These are phyloP conservation scores for Periconia sp. DNA, from an alignment of 2,329 filamentous ascomycete genomes.

Conservation along the genomic window DNA sequence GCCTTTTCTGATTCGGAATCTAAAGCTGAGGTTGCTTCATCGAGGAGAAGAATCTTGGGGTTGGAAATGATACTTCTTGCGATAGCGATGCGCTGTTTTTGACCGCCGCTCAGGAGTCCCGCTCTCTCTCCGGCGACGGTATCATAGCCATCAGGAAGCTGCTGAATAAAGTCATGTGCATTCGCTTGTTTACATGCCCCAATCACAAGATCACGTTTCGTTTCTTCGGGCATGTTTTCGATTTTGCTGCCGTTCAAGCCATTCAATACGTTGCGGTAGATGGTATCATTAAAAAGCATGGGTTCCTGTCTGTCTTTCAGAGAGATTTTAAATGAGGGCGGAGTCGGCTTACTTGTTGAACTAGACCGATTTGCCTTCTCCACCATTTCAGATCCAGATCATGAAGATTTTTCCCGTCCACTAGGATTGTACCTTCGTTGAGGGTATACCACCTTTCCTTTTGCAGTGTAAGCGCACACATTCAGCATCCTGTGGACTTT, in stretches of 20 bases:
- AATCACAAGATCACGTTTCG: constrained; percentile 59
- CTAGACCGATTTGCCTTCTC: constrained; percentile 84
- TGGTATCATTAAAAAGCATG: constrained; percentile 83
- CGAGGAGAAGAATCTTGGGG: constrained; percentile 84
- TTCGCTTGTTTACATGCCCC: constrained; percentile 77
- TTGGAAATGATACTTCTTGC: constrained; percentile 85
- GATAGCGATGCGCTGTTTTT: constrained; percentile 94
- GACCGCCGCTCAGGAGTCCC: constrained; percentile 85
- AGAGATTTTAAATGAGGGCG: too few species aligned
- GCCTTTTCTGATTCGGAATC: constrained; percentile 63
- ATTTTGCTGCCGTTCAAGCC: constrained; percentile 59
- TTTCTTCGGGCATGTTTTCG: constrained; percentile 56
- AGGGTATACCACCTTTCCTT: constrained; percentile 11
- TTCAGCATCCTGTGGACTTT: too few species aligned
- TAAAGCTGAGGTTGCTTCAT: constrained; percentile 88
- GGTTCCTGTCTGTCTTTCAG: too few species aligned
- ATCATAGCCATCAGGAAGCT: constrained; percentile 85
- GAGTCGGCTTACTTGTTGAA: too few species aligned
- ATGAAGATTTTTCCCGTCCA: constrained; percentile 76
- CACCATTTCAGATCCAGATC: constrained; percentile 85
- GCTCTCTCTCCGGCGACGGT: constrained; percentile 91
- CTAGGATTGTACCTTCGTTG: constrained; percentile 57
- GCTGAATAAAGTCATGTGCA: constrained; percentile 83
- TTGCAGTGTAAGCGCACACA: too few species aligned
- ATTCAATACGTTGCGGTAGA: constrained; percentile 84